phyloP scores from a whole-genome alignment of 2,329 filamentous ascomycete species.

The Mollisia scopiformis region DNA sequence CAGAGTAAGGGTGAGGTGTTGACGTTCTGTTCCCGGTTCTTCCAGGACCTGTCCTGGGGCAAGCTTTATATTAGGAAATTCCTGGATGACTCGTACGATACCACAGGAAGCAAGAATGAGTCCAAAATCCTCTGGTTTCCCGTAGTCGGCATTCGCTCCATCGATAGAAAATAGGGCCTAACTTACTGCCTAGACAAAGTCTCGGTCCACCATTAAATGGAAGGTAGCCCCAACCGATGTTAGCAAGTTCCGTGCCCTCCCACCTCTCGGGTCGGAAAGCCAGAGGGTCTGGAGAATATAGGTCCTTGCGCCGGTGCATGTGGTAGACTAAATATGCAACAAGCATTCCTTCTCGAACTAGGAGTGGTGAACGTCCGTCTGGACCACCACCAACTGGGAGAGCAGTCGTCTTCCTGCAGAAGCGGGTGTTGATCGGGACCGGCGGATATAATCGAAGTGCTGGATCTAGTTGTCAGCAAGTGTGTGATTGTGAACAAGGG shows the following conservation, averaged over 20 bases:
- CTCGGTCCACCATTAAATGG: conserved; percentile 37
- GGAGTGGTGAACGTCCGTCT: conserved; percentile 30
- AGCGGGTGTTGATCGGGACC: conserved; percentile 19
- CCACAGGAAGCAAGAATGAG: conserved; percentile 24
- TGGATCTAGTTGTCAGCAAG: conserved; percentile 10
- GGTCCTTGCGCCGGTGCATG: conserved; percentile 32
- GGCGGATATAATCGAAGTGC: conserved; percentile 20
- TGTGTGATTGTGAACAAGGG: neutral
- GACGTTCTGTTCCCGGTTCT: conserved; percentile 19
- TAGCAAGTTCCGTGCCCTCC: conserved; percentile 42
- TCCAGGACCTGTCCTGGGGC: conserved; percentile 15
- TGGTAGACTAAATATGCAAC: conserved; percentile 30
- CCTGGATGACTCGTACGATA: conserved; percentile 22
- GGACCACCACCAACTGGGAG: conserved; percentile 36
- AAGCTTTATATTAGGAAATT: conserved; percentile 16
- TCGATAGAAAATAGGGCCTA: neutral
- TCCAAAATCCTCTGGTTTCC: conserved; percentile 19
- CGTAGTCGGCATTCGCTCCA: conserved; percentile 8
- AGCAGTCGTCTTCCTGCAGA: conserved; percentile 16
- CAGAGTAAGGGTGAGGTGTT: conserved; percentile 23
- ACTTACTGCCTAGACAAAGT: conserved; percentile 38
- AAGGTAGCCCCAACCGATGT: conserved; percentile 33
- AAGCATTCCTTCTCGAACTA: conserved; percentile 26
- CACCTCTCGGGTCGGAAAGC: conserved; percentile 38
- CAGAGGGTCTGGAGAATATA: conserved; percentile 38